These are phyloP conservation scores for Leishmania tarentolae DNA, from an alignment of 208 protist species.

Conservation along the genomic window DNA sequence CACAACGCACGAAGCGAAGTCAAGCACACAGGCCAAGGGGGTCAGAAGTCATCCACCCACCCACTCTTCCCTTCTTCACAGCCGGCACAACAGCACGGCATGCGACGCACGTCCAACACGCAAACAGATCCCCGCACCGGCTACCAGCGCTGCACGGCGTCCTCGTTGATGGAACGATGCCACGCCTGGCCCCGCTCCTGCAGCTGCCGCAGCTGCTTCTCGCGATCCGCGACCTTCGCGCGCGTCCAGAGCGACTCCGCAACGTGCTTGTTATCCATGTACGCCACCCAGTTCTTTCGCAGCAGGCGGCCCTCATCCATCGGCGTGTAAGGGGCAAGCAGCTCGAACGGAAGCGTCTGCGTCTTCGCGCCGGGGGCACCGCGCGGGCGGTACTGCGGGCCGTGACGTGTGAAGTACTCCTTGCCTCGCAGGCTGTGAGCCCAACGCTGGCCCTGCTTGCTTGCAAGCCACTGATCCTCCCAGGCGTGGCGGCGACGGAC, in stretches of 20 bases:
- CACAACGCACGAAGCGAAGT: not conserved
- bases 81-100: not conserved
- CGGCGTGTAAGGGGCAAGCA: conserved; percentile 84
- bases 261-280: conserved; percentile 92
- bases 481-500: conserved; percentile 59
- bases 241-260: conserved; percentile 90
- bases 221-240: conserved; percentile 74
- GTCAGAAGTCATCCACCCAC: not conserved
- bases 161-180: conserved; percentile 84
- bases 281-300: conserved; percentile 90
- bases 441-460: conserved; percentile 64
- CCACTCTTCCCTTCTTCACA: not conserved
- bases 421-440: conserved; percentile 78
- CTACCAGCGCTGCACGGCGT: conserved; percentile 67
- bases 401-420: conserved; percentile 78
- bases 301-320: conserved; percentile 90
- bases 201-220: conserved; percentile 72
- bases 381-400: conserved; percentile 65
- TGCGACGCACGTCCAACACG: not conserved
- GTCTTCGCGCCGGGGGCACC: conserved; percentile 87
- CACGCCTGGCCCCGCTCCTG: conserved; percentile 88
- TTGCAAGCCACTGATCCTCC: conserved; percentile 78
- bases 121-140: not conserved
- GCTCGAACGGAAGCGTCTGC: conserved; percentile 61
- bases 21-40: not conserved